Evolutionary conservation across 495 filamentous ascomycete species (phyloP), one percentile per base, ranked within the genome.

Genomic region (Aspergillus campestris): DNA sequence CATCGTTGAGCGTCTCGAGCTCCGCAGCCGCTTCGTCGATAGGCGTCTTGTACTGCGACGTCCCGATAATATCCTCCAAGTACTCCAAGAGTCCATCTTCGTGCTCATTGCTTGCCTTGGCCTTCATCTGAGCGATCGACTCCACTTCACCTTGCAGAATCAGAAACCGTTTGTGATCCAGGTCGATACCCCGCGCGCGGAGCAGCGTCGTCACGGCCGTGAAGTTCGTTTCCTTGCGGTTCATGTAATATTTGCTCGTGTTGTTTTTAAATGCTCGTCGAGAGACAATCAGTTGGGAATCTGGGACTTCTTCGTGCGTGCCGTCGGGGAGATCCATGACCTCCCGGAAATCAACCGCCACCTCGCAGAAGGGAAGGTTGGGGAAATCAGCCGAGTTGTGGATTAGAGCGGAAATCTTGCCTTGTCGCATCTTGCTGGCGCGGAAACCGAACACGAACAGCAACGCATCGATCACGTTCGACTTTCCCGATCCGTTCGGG

Each of bases 51-150:
- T 97, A 98, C 58, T 94, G 94, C 10, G 89, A 95, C 0, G 92
- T 98, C 42, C 92, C 92, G 49, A 98, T 96, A 53, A 98, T 97
- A 61, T 98, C 92, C 59, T 98, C 92, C 1, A 98, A 80, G 53
- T 98, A 98, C 61, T 98, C 92, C 18, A 98, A 72, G 24, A 98
- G 76, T 12, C 92, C 92, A 58, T 98, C 92, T 53, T 98, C 92
- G 52, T 95, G 89, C 55, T 97, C 92, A 49, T 86, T 87, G 15
- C 74, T 82, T 3, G 94, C 92, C 62, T 98, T 98, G 1, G 92
- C 77, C 64, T 97, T 98, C 92, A 98, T 98, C 67, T 98, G 92
- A 24, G 92, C 91, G 55, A 98, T 98, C 0, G 89, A 95, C 60
- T 98, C 92, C 46, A 98, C 92, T 63, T 98, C 92, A 50, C 92